Conservation (phyloP, 345 rosid species). For the Hibiscus trionum region DNA sequence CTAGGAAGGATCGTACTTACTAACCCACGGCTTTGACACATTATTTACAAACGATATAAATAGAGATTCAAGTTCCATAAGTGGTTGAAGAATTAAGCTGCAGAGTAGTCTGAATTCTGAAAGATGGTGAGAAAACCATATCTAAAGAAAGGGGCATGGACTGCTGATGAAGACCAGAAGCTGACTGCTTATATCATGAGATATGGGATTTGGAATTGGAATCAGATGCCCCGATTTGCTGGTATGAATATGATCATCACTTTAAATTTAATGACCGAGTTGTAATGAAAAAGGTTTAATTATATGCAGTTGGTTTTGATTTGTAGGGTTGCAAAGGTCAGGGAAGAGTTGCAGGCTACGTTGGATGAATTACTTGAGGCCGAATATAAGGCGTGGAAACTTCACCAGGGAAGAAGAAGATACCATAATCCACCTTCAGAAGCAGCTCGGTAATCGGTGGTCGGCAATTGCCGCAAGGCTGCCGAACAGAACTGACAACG, state of each 20-base stretch:
- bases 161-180: conserved; percentile 28
- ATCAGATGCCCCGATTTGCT: conserved; percentile 24
- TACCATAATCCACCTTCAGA: conserved; percentile 19
- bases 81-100: not conserved
- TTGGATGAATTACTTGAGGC: conserved; percentile 59
- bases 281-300: not conserved
- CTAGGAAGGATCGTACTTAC: not conserved
- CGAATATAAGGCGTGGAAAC: conserved; percentile 41
- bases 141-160: conserved; percentile 28
- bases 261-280: not conserved
- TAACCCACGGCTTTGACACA: not conserved
- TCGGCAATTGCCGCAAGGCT: not conserved
- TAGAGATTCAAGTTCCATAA: not conserved
- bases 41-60: not conserved
- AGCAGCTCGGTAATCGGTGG: conserved; percentile 28
- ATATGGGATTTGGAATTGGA: conserved; percentile 36
- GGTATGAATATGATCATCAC: conserved; percentile 13
- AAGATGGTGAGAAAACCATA: conserved; percentile 9
- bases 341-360: conserved; percentile 71
- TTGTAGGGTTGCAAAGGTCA: conserved; percentile 37
- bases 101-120: not conserved
- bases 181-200: conserved; percentile 22
- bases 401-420: conserved; percentile 45
- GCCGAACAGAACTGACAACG: not conserved
- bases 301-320: not conserved